Base-by-base conservation (phyloP, 1,139 yeast genomes). In the Pichia sp. region DNA sequence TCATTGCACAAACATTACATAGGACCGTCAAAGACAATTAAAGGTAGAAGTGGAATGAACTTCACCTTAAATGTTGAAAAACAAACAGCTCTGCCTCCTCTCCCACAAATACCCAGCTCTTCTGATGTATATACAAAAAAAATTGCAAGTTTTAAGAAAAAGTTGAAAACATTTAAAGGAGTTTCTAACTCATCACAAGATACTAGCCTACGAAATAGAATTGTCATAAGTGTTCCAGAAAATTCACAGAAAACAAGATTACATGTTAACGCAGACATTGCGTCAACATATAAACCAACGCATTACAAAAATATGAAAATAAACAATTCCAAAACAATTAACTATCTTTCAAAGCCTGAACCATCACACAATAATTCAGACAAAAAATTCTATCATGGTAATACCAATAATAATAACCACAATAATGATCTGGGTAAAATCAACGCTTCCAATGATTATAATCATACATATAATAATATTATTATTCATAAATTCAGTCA, bases 101-200 rank as follows among this genome's bases (percentile, higher is more conserved):
- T 54, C 9, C 58, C 57, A 0, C 46, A 51, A 19, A 29, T 34
- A 10, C 31, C 51, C 19, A 51, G 53, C 28, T 51, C 59, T 16
- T 46, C 50, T 2, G 49, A 44, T 30, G 39, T 42, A 1, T 53
- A 44, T 33, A 46, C 41, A 7, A 49, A 53, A 36, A 49, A 45
- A 42, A 54, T 56, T 43, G 55, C 53, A 16, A 45, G 46, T 16
- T 57, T 57, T 22, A 57, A 56, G 39, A 44, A 48, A 11, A 57
- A 56, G 31, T 18, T 57, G 8, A 56, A 51, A 38, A 44, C 45
- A 3, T 46, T 55, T 10, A 48, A 51, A 22, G 50, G 47, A 1
- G 16, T 46, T 16, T 44, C 49, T 1, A 14, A 34, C 14, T 27
- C 19, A n/a, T 27, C 25, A 36, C 41, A 36, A 36, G 25, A 36